A percentile compares a stretch with the other conserved stretches of the same genome.
Conservation (phyloP, 2,329 filamentous ascomycete species). For the Calonectria montana region DNA sequence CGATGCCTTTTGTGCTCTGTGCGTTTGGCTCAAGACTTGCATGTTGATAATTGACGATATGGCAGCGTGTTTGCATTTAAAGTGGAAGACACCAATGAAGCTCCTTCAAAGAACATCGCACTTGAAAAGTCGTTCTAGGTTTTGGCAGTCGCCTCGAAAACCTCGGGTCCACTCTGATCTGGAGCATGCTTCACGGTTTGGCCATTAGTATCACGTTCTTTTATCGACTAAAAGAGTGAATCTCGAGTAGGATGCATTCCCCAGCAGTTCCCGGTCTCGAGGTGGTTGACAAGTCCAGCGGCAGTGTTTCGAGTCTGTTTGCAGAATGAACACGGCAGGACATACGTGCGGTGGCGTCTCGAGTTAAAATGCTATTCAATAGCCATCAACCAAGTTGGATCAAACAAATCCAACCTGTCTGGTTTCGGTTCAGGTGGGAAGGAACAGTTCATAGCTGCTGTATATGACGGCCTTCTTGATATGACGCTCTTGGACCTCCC, state of each 20-base stretch:
- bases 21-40: too few species aligned
- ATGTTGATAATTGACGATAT: too few species aligned
- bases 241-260: slow-evolving; percentile 60
- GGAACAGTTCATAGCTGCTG: slow-evolving; percentile 46
- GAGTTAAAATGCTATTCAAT: slow-evolving; percentile 66
- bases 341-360: slow-evolving; percentile 50
- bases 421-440: slow-evolving; percentile 41
- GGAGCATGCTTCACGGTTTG: slow-evolving; percentile 64
- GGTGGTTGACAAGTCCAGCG: slow-evolving; percentile 65
- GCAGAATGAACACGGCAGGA: slow-evolving; percentile 67
- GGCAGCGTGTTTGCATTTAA: too few species aligned
- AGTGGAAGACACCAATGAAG: too few species aligned
- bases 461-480: too few species aligned
- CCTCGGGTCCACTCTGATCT: slow-evolving; percentile 51
- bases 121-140: too few species aligned
- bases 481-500: too few species aligned
- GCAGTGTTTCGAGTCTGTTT: slow-evolving; percentile 56
- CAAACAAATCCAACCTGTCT: slow-evolving; percentile 10
- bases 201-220: slow-evolving; percentile 57
- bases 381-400: not conserved
- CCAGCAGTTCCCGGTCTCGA: slow-evolving; percentile 66
- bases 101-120: too few species aligned
- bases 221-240: slow-evolving; percentile 58
- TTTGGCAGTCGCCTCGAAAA: slow-evolving; percentile 51
- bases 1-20: too few species aligned